Base-by-base conservation (phyloP, 2,329 filamentous ascomycete species). In the Fusarium avenaceum region DNA sequence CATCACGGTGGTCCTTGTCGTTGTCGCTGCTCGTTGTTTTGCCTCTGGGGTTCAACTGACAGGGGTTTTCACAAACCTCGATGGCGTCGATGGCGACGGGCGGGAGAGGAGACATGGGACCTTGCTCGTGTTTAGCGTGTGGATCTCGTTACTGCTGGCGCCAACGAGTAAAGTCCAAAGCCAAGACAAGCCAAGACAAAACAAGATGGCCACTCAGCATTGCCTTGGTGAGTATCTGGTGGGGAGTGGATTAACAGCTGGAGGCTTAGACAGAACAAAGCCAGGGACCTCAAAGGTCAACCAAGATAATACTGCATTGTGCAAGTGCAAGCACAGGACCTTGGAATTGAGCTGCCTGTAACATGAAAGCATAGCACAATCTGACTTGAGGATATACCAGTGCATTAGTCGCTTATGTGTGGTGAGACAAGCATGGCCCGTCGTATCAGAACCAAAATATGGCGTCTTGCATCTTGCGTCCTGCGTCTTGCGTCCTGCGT, bases 31-130 rank as follows among this genome's bases (percentile, higher is more conserved):
- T 62, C 33, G 53, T 69, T 69, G 46, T 71, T 63, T 74, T 65
- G 65, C 70, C 65, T 70, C 72, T 35, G 67, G 67, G 69, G 67
- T 72, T 57, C 55, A 57, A 53, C 46, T 38, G 15, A 55, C 63
- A 54, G 63, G 66, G 67, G 67, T 69, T 70, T 49, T 57, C 51
- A 53, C 48, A 68, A 57, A 55, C 63, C 55, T 68, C 63, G 68
- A 74, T 73, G 71, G 71, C 67, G 71, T 73, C 71, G 71, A 74
- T 74, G 72, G 59, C 71, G 58, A 73, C 69, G 69, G 72, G 63
- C 72, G 72, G 72, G 72, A 74, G 67, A 72, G 59, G 61, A 74
- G 69, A 72, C 72, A 74, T 74, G 66, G 70, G 57, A 56, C 63
- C 69, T 74, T 67, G 72, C 62, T 74, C 67, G 67, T 74, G 66